Evolutionary conservation across 306 rosid genomes (phyloP).

Genomic region (Adenanthera pavonina): DNA sequence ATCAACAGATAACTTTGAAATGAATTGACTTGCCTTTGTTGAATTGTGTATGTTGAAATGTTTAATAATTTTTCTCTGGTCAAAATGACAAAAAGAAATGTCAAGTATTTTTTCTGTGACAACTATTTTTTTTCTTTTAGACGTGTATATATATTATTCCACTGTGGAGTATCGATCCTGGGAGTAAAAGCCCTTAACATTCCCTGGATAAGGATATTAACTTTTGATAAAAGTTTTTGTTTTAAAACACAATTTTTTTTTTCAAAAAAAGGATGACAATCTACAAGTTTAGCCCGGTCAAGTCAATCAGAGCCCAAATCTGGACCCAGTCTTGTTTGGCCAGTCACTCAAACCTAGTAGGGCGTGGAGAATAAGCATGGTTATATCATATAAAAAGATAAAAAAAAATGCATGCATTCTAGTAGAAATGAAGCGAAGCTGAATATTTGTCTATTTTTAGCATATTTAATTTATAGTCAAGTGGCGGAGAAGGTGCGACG

Average conservation of each 20-base stretch:
- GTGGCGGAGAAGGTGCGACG: conserved; percentile 9
- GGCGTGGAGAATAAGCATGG: neutral
- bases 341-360: neutral
- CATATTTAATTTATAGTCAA: neutral
- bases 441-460: neutral
- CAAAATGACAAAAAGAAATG: too few species aligned
- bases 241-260: too few species aligned
- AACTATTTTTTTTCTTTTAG: too few species aligned
- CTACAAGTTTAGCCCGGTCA: neutral
- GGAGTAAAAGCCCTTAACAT: neutral
- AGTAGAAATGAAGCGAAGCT: neutral
- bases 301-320: neutral
- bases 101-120: too few species aligned
- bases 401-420: neutral
- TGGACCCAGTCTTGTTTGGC: neutral
- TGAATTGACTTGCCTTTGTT: too few species aligned
- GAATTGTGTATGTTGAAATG: too few species aligned
- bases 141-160: too few species aligned
- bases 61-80: too few species aligned
- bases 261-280: too few species aligned
- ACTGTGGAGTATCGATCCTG: too few species aligned
- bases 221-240: neutral
- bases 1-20: too few species aligned
- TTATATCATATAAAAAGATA: neutral
- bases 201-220: neutral